Evolutionary conservation across 2,329 filamentous ascomycete species (phyloP).

Genomic region (Aotearoamyces nothofagi): DNA sequence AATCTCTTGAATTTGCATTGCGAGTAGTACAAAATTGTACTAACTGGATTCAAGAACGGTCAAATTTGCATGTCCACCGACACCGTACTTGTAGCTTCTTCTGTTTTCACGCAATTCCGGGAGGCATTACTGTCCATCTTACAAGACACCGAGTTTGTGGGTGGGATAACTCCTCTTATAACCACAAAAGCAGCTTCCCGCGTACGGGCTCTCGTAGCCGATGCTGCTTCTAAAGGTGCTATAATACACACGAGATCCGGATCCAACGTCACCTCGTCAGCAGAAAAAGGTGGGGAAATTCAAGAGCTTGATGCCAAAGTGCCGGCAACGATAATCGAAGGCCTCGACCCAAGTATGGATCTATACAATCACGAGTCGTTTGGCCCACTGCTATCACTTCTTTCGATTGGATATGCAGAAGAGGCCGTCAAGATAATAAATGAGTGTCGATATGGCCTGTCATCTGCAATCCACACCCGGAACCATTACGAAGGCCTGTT

Average conservation of each 20-base stretch:
- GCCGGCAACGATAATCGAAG: constrained; percentile 7
- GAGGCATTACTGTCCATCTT: constrained; percentile 1
- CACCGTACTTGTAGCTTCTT: constrained; percentile 15
- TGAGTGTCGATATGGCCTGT: constrained; percentile 10
- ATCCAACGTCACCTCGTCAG: not conserved
- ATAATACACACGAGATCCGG: constrained; percentile 13
- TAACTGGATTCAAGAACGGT: too few species aligned
- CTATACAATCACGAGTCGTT: constrained; percentile 9
- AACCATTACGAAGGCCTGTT: constrained; percentile 4
- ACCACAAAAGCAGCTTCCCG: constrained; percentile 1
- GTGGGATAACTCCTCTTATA: constrained; percentile 7
- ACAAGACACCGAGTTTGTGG: constrained; percentile 16
- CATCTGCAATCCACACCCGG: constrained; percentile 8
- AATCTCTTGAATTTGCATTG: too few species aligned
- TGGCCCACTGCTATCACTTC: constrained; percentile 9
- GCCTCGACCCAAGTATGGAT: constrained; percentile 8
- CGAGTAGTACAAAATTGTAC: too few species aligned
- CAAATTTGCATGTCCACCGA: constrained; percentile 23
- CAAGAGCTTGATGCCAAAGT: too few species aligned
- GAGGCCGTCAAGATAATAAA: constrained; percentile 10
- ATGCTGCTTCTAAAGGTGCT: constrained; percentile 5
- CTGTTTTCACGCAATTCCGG: constrained; percentile 2
- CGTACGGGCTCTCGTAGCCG: constrained; percentile 2
- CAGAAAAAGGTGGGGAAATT: too few species aligned
- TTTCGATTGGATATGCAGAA: constrained; percentile 3